Evolutionary conservation across 2,329 filamentous ascomycete species (phyloP).

Genomic region (Fusarium sp.): DNA sequence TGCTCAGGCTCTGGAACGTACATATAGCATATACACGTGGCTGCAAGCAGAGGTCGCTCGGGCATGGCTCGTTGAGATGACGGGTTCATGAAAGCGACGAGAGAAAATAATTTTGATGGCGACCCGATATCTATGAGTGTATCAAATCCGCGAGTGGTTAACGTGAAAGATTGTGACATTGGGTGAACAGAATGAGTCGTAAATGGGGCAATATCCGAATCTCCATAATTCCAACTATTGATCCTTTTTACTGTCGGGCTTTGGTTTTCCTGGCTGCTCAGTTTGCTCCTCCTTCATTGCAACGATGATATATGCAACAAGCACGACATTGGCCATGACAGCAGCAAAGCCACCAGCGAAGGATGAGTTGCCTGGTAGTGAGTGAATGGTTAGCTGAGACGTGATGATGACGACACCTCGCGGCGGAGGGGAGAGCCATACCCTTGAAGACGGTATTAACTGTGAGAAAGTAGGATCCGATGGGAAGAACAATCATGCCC

Average conservation of each 20-base stretch:
- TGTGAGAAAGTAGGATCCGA: constrained; percentile 88
- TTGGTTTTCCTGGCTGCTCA: constrained; percentile 56
- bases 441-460: constrained; percentile 82
- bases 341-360: constrained; percentile 88
- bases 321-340: constrained; percentile 88
- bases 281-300: constrained; percentile 87
- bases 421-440: constrained; percentile 48
- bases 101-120: constrained; percentile 32
- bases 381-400: constrained; percentile 15
- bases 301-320: constrained; percentile 90
- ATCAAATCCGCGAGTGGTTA: background rate
- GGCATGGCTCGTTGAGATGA: constrained; percentile 15
- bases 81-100: constrained; percentile 22
- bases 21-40: constrained; percentile 44
- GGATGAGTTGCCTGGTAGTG: constrained; percentile 79
- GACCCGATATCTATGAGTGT: background rate
- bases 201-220: background rate
- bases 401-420: constrained; percentile 2
- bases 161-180: background rate
- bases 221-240: constrained; percentile 43
- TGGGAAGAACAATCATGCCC: constrained; percentile 89
- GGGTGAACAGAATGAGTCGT: background rate
- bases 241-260: constrained; percentile 61
- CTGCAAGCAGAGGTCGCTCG: constrained; percentile 36
- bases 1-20: constrained; percentile 35